Conservation (phyloP, 83 land plant species). For the Picea abies region DNA sequence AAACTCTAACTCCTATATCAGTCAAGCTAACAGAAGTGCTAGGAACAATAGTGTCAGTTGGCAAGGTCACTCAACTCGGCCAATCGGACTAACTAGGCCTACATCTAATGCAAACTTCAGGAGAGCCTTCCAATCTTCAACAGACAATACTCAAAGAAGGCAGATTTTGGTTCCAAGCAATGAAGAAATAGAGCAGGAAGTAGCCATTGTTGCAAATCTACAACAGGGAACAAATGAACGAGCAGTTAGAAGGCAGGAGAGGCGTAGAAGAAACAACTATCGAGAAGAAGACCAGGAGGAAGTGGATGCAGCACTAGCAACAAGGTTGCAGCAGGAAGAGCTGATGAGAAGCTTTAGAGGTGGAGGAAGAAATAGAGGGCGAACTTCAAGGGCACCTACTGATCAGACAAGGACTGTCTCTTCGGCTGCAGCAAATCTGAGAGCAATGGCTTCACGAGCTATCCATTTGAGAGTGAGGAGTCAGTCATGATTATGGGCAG, state of each 20-base stretch:
- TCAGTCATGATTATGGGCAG: neutral
- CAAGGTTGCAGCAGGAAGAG: conserved; percentile 79
- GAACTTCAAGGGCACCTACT: conserved; percentile 22
- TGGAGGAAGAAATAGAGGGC: conserved; percentile 12
- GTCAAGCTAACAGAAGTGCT: neutral
- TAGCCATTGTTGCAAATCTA: neutral
- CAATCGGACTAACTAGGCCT: conserved; percentile 8
- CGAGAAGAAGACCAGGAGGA: conserved; percentile 21
- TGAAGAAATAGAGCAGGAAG: conserved; percentile 10
- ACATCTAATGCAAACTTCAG: conserved; percentile 9
- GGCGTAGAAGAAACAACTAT: conserved; percentile 5
- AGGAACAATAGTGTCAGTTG: neutral
- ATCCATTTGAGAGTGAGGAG: conserved; percentile 25
- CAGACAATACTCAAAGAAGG: neutral
- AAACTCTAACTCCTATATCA: neutral
- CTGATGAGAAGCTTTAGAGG: conserved; percentile 40
- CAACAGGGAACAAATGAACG: conserved; percentile 8
- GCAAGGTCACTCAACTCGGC: conserved; percentile 4
- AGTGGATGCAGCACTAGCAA: conserved; percentile 79
- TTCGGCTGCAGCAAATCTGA: conserved; percentile 35
- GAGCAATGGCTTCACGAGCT: conserved; percentile 72
- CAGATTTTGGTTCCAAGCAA: neutral
- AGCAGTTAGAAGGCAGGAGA: neutral
- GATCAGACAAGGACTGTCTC: conserved; percentile 8
- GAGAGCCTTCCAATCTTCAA: conserved; percentile 21